Base-by-base conservation (phyloP, 139 green algal genomes). In the Diplosphaera chodatii region DNA sequence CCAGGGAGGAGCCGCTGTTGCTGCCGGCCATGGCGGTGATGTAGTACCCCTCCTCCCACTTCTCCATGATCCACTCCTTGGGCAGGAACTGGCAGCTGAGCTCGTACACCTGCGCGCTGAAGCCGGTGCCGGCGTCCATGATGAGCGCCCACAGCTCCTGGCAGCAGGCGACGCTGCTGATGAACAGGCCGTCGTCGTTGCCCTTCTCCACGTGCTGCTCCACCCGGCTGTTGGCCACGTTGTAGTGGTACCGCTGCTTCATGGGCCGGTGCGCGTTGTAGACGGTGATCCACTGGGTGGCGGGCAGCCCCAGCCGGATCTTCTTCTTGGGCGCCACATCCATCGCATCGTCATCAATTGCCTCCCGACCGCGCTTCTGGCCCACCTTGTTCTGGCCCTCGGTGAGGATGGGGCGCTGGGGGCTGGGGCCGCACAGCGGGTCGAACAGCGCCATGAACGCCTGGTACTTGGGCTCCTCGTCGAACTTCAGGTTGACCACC, bases 181-280 rank as follows among this genome's bases (percentile, higher is more conserved):
- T 96, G 87, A 92, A 98, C 33, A 99, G 85, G 0, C 95, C 93
- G 79, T 99, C 95, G 55, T 99, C 94, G 74, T 97, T 97, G 78
- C 95, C 93, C 82, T 98, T 98, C 71, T 96, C 91, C 40, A 98
- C 90, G 73, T 96, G 92, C 87, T 97, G 93, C 73, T 91, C 86
- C 40, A 99, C 88, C 23, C 94, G 87, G 32, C 86, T 91, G 80
- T 98, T 94, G 63, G 93, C 92, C 68, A 99, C 95, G 77, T 99
- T 99, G 90, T 99, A 99, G 84, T 99, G 95, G 80, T 99, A 99
- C 66, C 95, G 86, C 85, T 99, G 95, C 88, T 99, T 99, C 95
- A 99, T 99, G 64, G 95, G 93, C 62, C 89, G 77, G 81, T 97
- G 91, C 30, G 91, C 92, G 78, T 98, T 98, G 89, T 99, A 99